Conservation (phyloP, 352 stramenopile genomes). For the Phytopythium vexans region DNA sequence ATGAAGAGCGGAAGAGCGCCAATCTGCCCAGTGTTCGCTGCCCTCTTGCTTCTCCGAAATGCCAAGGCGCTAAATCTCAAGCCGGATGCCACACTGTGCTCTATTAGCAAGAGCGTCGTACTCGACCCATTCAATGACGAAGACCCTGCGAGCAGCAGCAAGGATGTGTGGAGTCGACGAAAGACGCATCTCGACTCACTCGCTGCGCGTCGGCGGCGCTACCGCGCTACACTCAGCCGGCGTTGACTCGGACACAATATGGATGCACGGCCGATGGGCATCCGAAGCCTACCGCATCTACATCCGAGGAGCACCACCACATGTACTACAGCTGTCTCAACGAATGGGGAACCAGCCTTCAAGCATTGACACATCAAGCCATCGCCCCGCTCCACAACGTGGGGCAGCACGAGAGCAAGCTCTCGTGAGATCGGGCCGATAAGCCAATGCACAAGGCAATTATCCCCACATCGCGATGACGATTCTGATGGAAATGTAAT, state of each 20-base stretch:
- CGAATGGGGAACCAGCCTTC: conserved; percentile 2
- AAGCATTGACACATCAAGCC: no score
- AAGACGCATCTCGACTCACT: conserved; percentile 7
- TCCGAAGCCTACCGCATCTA: conserved; percentile 7
- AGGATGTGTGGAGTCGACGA: neutral
- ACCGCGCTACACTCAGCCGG: conserved; percentile 3
- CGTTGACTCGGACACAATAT: conserved; percentile 3
- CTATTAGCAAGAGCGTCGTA: neutral
- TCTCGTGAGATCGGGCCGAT: no score
- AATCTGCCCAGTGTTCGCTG: conserved; percentile 5
- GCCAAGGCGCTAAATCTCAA: conserved; percentile 1
- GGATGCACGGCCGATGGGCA: conserved; percentile 9
- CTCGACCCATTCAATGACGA: conserved; percentile 7
- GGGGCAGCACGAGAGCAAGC: no score
- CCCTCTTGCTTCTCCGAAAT: conserved; percentile 3
- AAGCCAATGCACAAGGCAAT: no score
- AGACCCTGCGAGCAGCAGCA: conserved; percentile 8
- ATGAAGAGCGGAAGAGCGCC: conserved; percentile 8
- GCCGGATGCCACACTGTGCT: conserved; percentile 2
- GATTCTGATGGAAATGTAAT: no score
- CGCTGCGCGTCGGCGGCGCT: conserved; percentile 3
- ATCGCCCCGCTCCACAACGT: no score
- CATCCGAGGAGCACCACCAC: conserved; percentile 1
- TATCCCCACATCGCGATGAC: no score
- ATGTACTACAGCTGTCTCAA: conserved; percentile 2